phyloP scores from a whole-genome alignment of 2,329 filamentous ascomycete species.

The Emericellopsis atlantica region DNA sequence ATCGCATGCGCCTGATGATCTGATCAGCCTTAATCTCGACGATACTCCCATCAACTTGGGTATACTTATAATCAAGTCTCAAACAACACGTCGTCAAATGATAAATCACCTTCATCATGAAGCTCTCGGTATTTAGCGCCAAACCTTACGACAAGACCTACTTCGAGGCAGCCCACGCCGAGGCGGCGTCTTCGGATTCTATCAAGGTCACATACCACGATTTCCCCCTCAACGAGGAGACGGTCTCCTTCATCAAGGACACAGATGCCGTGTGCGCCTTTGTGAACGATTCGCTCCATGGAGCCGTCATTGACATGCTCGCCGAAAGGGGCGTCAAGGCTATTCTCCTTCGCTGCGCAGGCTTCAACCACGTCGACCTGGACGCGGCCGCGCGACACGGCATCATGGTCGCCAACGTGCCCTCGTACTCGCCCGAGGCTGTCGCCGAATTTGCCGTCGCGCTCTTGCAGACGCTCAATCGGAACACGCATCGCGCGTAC shows the following conservation, averaged over 20 bases:
- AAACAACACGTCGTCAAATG: too few relatives aligned
- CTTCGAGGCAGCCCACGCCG: constrained; percentile 28
- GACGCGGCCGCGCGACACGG: constrained; percentile 36
- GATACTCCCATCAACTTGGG: too few relatives aligned
- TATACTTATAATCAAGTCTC: too few relatives aligned
- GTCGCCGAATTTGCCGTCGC: constrained; percentile 61
- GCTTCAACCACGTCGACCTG: constrained; percentile 57
- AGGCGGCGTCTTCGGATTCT: constrained; percentile 14
- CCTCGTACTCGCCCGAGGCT: constrained; percentile 55
- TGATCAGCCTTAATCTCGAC: too few relatives aligned
- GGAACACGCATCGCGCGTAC: constrained; percentile 55
- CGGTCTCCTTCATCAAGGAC: constrained; percentile 34
- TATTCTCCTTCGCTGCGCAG: constrained; percentile 54
- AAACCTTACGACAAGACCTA: constrained; percentile 50
- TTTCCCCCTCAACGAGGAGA: constrained; percentile 41
- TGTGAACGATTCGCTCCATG: constrained; percentile 49
- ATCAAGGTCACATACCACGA: constrained; percentile 45
- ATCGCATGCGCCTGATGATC: too few relatives aligned
- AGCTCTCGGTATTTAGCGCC: constrained; percentile 50
- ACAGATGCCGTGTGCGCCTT: constrained; percentile 52
- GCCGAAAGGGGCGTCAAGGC: constrained; percentile 36
- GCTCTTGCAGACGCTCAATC: constrained; percentile 53
- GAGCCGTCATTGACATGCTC: constrained; percentile 36
- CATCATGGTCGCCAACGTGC: constrained; percentile 53
- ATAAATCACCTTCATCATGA: constrained; percentile 22